Evolutionary conservation across 805 yeast species (phyloP).

Genomic region (Suhomyces prunicola): DNA sequence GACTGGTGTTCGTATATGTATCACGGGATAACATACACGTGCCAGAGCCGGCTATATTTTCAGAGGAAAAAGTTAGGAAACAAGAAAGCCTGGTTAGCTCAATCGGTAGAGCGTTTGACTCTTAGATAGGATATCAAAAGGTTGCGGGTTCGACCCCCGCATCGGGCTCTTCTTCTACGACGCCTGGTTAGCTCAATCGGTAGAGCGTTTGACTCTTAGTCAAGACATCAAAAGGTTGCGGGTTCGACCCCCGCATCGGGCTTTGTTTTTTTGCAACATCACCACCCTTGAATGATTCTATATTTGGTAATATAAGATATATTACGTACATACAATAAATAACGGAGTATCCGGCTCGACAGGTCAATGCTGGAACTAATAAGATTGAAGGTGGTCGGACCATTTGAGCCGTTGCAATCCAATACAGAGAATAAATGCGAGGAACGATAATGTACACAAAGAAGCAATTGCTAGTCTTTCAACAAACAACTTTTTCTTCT

Average conservation of each 20-base stretch:
- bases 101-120: constrained; percentile 6
- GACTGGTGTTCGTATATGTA: too few relatives aligned
- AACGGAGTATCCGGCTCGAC: neutral
- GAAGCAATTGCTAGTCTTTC: constrained; percentile 11
- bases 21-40: neutral
- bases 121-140: constrained; percentile 4
- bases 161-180: neutral
- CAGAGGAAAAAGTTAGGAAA: neutral
- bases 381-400: constrained; percentile 11
- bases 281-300: neutral
- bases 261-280: neutral
- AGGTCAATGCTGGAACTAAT: neutral
- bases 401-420: constrained; percentile 20
- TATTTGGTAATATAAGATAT: neutral
- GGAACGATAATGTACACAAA: constrained; percentile 12
- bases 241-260: constrained; percentile 11
- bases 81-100: constrained; percentile 5
- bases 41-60: neutral
- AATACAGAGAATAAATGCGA: constrained; percentile 14
- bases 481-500: constrained; percentile 4
- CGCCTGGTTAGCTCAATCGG: constrained; percentile 12
- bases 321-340: neutral
- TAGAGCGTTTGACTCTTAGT: constrained; percentile 10
- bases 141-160: constrained; percentile 8
- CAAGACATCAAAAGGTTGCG: constrained; percentile 9